A percentile compares a stretch with the other conserved stretches of the same genome.
phyloP scores from a whole-genome alignment of 83 land plant species.

The Thuja plicata region DNA sequence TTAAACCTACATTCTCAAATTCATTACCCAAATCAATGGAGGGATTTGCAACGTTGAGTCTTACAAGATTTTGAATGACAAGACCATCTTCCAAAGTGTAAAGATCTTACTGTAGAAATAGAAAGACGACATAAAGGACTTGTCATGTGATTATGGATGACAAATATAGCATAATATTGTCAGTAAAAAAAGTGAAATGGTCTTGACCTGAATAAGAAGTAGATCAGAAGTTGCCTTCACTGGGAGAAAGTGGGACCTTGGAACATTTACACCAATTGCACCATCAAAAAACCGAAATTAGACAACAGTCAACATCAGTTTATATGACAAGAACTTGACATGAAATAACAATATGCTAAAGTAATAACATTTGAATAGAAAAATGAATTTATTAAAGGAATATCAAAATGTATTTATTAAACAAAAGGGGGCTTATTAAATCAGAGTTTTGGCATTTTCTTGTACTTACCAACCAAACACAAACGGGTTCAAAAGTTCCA shows the following conservation, averaged over 20 bases:
- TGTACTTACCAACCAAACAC: no score
- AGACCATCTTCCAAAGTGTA: conserved; percentile 89
- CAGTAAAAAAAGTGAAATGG: neutral
- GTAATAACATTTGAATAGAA: no score
- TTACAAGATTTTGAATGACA: conserved; percentile 73
- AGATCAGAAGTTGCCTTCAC: conserved; percentile 97
- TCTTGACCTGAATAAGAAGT: conserved; percentile 91
- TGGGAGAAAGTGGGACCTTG: conserved; percentile 90
- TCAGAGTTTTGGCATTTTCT: no score
- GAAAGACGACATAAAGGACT: neutral
- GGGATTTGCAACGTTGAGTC: conserved; percentile 80
- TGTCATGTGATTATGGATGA: neutral
- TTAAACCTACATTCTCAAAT: conserved; percentile 77
- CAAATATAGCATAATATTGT: neutral
- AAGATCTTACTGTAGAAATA: conserved; percentile 78
- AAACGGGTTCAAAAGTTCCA: no score
- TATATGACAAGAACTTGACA: neutral
- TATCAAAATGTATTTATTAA: no score
- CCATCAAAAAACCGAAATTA: conserved; percentile 82
- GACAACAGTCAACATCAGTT: neutral
- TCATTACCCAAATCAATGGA: conserved; percentile 88
- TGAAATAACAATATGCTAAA: no score
- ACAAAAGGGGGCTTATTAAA: no score
- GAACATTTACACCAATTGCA: conserved; percentile 96
- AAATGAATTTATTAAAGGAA: no score